A percentile compares a stretch with the other conserved stretches of the same genome.
Evolutionary conservation across 345 rosid genomes (phyloP).

Genomic region (Brassica carinata): DNA sequence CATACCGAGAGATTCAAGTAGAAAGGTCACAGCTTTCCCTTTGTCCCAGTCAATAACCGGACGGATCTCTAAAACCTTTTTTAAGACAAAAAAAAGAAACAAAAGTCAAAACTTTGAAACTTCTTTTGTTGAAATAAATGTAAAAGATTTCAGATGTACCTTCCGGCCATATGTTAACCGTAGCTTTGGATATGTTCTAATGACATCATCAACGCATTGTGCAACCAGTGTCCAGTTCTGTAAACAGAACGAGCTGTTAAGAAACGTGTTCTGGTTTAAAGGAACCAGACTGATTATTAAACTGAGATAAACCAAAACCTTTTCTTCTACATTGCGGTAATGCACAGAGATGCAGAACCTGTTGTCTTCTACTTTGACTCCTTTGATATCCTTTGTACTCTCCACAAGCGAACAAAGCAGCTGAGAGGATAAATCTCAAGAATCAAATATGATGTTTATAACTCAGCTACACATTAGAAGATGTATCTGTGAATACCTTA

Average conservation of each 20-base stretch:
- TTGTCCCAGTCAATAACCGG: constrained; percentile 95
- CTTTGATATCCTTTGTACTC: constrained; percentile 62
- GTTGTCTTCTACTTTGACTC: constrained; percentile 81
- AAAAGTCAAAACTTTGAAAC: constrained; percentile 8
- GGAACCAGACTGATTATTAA: not conserved
- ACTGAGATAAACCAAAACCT: constrained; percentile 39
- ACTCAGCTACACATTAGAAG: not conserved
- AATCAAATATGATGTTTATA: not conserved
- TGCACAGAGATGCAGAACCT: constrained; percentile 95
- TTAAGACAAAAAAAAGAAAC: constrained; percentile 11
- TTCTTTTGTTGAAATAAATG: not conserved
- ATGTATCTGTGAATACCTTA: constrained; percentile 44
- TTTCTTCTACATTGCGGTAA: constrained; percentile 85
- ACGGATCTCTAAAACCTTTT: constrained; percentile 88
- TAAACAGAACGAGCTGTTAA: not conserved
- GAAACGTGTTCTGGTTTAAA: not conserved
- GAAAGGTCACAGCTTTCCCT: constrained; percentile 88
- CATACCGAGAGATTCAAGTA: constrained; percentile 91
- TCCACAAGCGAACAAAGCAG: constrained; percentile 63
- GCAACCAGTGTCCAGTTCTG: constrained; percentile 67
- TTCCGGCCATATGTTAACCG: constrained; percentile 76
- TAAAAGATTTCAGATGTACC: constrained; percentile 43
- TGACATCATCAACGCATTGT: constrained; percentile 55
- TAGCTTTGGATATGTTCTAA: constrained; percentile 57
- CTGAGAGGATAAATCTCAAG: constrained; percentile 44